Evolutionary conservation across 2,329 filamentous ascomycete genomes (phyloP).

Genomic region (Huntiella moniliformis): DNA sequence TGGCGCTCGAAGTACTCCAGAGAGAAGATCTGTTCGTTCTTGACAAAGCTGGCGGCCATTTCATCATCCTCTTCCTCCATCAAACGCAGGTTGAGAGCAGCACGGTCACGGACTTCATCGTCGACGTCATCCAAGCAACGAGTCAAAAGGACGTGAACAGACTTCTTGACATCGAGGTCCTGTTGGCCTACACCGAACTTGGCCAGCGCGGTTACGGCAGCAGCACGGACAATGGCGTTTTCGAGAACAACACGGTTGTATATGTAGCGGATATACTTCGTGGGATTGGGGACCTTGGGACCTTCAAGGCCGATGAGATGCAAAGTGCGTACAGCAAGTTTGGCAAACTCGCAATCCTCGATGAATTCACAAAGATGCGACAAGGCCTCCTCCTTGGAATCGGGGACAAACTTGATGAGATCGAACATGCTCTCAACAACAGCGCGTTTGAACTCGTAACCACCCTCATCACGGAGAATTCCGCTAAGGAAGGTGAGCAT

Average conservation of each 20-base stretch:
- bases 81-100: constrained; percentile 74
- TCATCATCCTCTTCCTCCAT: constrained; percentile 90
- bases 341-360: constrained; percentile 97
- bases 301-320: constrained; percentile 89
- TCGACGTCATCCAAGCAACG: constrained; percentile 92
- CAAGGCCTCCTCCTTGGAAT: constrained; percentile 62
- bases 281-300: constrained; percentile 84
- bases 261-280: constrained; percentile 98
- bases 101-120: constrained; percentile 91
- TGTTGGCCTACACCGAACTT: constrained; percentile 97
- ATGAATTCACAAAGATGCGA: constrained; percentile 97
- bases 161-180: constrained; percentile 90
- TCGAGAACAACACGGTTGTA: constrained; percentile 97
- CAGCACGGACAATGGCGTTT: constrained; percentile 87
- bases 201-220: constrained; percentile 83
- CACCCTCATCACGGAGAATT: constrained; percentile 90
- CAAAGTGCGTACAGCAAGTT: constrained; percentile 84
- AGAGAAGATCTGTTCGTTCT: constrained; percentile 93
- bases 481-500: constrained; percentile 96
- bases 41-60: constrained; percentile 70
- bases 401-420: constrained; percentile 94
- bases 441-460: constrained; percentile 93
- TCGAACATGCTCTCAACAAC: constrained; percentile 99
- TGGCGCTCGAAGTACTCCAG: constrained; percentile 91
- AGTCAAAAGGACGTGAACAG: constrained; percentile 78